phyloP scores from a whole-genome alignment of 2,329 filamentous ascomycete genomes.

The Aspergillus versicolor region DNA sequence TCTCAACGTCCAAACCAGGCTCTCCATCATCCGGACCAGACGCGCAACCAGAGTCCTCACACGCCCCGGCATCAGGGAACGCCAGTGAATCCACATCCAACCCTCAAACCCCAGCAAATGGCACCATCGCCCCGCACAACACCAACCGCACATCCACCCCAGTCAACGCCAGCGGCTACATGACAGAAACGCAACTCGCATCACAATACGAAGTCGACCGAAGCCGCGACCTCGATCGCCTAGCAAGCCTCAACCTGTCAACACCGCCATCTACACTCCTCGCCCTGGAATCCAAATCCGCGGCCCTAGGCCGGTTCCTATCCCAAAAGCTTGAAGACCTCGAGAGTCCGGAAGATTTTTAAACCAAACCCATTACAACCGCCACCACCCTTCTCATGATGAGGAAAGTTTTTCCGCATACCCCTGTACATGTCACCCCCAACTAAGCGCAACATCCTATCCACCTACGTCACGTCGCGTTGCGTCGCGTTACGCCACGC shows the following conservation, averaged over 20 bases:
- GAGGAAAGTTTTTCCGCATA: neutral
- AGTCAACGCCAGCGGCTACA: conserved; percentile 1
- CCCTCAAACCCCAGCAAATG: conserved; percentile 12
- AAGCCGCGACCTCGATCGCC: conserved; percentile 37
- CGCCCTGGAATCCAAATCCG: conserved; percentile 44
- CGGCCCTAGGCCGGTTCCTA: conserved; percentile 41
- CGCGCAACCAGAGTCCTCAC: neutral
- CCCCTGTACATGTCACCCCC: neutral
- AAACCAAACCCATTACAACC: no score
- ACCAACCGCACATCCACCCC: neutral
- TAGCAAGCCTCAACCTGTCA: conserved; percentile 40
- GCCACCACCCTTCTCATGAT: neutral
- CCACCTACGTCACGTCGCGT: neutral
- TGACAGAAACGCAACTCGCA: conserved; percentile 29
- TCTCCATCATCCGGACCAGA: neutral
- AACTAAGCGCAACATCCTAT: neutral
- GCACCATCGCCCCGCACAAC: neutral
- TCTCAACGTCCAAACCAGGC: conserved; percentile 3
- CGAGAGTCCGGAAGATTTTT: conserved; percentile 43
- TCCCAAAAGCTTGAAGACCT: conserved; percentile 41
- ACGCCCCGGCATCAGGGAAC: conserved; percentile 2
- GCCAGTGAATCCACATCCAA: neutral
- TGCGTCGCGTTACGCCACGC: neutral
- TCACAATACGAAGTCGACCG: conserved; percentile 43
- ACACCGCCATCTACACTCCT: conserved; percentile 40